Evolutionary conservation across 1,284 basidiomycete genomes (phyloP).

Genomic region (Marasmius fiardii): DNA sequence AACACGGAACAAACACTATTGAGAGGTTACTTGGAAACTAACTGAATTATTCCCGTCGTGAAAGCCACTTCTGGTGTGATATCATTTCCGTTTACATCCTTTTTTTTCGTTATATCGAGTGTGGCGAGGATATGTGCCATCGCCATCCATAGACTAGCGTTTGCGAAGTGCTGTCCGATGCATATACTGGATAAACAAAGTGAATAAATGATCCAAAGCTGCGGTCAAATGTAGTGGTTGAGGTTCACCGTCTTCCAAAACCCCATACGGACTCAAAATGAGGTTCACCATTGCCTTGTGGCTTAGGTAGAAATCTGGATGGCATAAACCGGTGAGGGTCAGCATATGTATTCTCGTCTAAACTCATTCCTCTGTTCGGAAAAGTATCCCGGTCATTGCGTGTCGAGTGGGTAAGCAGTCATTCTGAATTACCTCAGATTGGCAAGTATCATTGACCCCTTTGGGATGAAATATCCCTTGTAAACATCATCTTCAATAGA

Average conservation of each 20-base stretch:
- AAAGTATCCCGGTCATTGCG: too few relatives aligned
- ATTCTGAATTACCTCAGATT: neutral
- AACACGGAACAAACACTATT: too few relatives aligned
- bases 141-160: neutral
- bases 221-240: neutral
- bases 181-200: neutral
- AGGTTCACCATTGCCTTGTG: slow-evolving; percentile 6
- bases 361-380: slow-evolving; percentile 1
- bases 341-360: neutral
- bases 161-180: neutral
- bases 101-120: neutral
- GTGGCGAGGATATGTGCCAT: neutral
- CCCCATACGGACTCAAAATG: neutral
- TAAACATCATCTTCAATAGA: slow-evolving; percentile 1
- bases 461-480: slow-evolving; percentile 1
- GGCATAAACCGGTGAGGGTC: slow-evolving; percentile 3
- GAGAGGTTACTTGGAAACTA: too few relatives aligned
- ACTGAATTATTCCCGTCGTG: neutral
- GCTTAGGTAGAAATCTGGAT: neutral
- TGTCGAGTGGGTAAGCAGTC: too few relatives aligned
- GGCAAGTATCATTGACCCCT: neutral
- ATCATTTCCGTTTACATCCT: neutral
- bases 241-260: slow-evolving; percentile 3
- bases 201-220: neutral
- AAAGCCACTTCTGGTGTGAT: neutral